Evolutionary conservation across 192 early-diverging fungal species (phyloP).

Genomic region (Backusella sp.): DNA sequence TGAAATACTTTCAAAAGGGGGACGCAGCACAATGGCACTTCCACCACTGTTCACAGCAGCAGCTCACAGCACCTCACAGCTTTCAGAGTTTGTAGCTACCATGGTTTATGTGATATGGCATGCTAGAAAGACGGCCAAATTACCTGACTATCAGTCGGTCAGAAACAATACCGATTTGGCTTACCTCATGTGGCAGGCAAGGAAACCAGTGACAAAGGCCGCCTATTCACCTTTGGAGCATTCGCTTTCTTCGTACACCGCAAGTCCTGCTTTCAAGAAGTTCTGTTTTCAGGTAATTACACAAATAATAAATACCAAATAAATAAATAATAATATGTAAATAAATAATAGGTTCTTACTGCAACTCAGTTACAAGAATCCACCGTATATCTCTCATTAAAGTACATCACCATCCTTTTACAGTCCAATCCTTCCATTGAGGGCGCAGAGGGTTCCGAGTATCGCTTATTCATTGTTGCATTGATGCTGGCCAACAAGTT

Average conservation of each 20-base stretch:
- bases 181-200: conserved; percentile 13
- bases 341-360: conserved; percentile 35
- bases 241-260: conserved; percentile 1
- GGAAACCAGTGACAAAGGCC: conserved; percentile 1
- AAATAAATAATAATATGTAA: background rate
- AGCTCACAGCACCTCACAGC: conserved; percentile 13
- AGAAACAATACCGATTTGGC: conserved; percentile 1
- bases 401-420: conserved; percentile 50
- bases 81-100: conserved; percentile 58
- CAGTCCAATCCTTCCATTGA: conserved; percentile 37
- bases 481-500: conserved; percentile 77
- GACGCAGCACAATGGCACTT: background rate
- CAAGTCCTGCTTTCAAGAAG: conserved; percentile 39
- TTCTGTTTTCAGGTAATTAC: conserved; percentile 37
- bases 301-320: background rate
- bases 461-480: conserved; percentile 53
- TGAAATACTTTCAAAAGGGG: background rate
- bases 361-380: conserved; percentile 51
- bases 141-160: background rate
- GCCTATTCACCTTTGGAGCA: conserved; percentile 17
- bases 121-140: conserved; percentile 27
- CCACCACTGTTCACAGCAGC: conserved; percentile 1
- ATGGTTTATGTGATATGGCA: conserved; percentile 57
- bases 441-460: conserved; percentile 55
- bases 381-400: conserved; percentile 47